Percentiles rank a stretch among this genome's conserved stretches.
Evolutionary conservation across 2,329 filamentous ascomycete genomes (phyloP).

Genomic region (Chalaropsis ovoidea): DNA sequence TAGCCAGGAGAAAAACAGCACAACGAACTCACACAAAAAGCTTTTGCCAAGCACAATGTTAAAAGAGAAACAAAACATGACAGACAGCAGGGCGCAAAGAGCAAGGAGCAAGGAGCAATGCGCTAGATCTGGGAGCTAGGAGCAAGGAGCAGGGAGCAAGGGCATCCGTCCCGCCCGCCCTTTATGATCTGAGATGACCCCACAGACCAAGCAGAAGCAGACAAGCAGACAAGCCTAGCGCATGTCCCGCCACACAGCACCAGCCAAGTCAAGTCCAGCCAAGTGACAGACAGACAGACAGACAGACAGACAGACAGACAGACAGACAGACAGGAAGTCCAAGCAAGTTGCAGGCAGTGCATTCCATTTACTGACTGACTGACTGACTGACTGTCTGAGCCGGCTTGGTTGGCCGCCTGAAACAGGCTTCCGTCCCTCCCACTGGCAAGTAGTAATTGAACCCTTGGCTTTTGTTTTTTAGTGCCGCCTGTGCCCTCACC

Average conservation of each 20-base stretch:
- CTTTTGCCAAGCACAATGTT: background rate
- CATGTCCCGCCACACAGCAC: background rate
- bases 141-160: background rate
- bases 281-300: too few relatives aligned
- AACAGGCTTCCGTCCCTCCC: background rate
- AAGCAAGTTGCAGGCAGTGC: too few relatives aligned
- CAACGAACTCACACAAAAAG: background rate
- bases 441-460: background rate
- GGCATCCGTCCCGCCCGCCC: background rate
- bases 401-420: background rate
- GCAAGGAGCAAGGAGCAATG: too few relatives aligned
- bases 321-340: too few relatives aligned
- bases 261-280: background rate
- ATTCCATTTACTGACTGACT: too few relatives aligned
- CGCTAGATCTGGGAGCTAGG: background rate
- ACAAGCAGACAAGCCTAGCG: background rate
- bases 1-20: background rate
- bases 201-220: too few relatives aligned
- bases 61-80: constrained; percentile 3
- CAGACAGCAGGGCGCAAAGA: background rate
- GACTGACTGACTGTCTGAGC: too few relatives aligned
- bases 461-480: background rate
- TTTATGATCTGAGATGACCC: background rate
- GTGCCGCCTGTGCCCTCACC: background rate
- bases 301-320: too few relatives aligned